Conservation (phyloP, 2,329 filamentous ascomycete genomes). For the Cytospora piceae region DNA sequence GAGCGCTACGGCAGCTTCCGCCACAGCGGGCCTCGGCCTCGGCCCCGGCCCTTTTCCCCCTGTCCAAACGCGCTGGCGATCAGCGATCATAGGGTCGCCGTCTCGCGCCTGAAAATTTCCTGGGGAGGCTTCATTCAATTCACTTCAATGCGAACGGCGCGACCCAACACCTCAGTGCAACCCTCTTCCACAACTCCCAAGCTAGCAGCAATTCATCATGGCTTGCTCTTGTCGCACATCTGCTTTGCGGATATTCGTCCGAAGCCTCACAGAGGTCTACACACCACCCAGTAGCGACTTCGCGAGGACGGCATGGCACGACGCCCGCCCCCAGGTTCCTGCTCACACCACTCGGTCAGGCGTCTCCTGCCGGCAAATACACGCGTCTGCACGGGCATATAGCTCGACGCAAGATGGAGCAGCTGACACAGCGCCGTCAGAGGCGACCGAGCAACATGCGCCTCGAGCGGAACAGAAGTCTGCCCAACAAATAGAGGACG, state of each 20-base stretch:
- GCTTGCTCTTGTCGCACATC: conserved; percentile 52
- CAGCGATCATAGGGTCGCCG: neutral
- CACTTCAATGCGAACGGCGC: too few relatives aligned
- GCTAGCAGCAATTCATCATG: conserved; percentile 41
- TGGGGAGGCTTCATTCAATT: neutral
- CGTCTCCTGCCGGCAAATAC: neutral
- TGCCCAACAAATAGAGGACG: neutral
- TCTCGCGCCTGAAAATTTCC: neutral
- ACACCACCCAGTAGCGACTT: conserved; percentile 33
- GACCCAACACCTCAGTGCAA: neutral
- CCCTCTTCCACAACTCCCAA: neutral
- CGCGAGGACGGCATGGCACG: conserved; percentile 18
- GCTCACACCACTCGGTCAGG: neutral
- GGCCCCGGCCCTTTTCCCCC: too few relatives aligned
- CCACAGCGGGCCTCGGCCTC: neutral
- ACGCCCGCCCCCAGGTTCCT: neutral
- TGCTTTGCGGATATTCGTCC: conserved; percentile 53
- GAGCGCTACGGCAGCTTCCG: conserved; percentile 8
- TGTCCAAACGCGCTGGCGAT: neutral
- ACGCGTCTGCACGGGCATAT: neutral
- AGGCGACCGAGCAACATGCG: neutral
- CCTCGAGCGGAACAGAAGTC: neutral
- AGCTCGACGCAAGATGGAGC: neutral
- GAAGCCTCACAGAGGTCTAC: conserved; percentile 49
- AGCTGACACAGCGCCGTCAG: neutral